These are phyloP conservation scores for Thalia dealbata DNA, from an alignment of 176 grass and related monocot genomes.

Conservation along the genomic window DNA sequence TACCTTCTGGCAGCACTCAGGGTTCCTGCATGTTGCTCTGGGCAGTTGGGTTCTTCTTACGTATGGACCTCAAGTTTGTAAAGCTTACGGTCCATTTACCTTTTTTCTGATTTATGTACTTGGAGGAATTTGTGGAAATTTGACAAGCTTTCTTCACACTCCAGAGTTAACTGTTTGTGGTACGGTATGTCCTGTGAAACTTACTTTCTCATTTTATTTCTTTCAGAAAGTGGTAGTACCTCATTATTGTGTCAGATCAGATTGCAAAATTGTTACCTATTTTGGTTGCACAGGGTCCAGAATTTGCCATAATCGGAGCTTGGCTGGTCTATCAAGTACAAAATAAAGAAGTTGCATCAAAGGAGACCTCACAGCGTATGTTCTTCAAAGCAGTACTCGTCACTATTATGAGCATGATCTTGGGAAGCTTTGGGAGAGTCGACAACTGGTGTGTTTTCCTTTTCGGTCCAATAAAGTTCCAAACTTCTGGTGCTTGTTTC, in stretches of 20 bases:
- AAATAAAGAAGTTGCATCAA: conserved; percentile 49
- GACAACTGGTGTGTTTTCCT: conserved; percentile 50
- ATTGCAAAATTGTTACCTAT: background rate
- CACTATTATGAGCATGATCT: conserved; percentile 44
- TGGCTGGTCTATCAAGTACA: conserved; percentile 75
- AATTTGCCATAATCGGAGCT: conserved; percentile 60
- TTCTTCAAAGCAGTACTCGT: conserved; percentile 52
- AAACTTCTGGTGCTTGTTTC: background rate
- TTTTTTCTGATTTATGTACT: conserved; percentile 79
- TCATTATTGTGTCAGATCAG: background rate
- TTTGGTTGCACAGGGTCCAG: conserved; percentile 44
- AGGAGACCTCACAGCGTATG: conserved; percentile 49
- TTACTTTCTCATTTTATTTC: background rate
- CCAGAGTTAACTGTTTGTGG: conserved; percentile 72
- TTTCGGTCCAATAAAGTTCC: background rate
- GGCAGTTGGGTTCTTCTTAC: conserved; percentile 61
- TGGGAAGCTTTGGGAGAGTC: conserved; percentile 60
- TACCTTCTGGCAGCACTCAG: conserved; percentile 46
- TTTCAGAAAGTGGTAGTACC: background rate
- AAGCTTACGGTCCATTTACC: conserved; percentile 53
- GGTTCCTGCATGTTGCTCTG: conserved; percentile 60
- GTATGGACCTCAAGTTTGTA: conserved; percentile 54
- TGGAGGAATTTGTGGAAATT: conserved; percentile 70
- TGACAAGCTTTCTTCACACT: conserved; percentile 72
- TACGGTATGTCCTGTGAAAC: conserved; percentile 42